Conservation (phyloP, 148 eudicot genomes). For the Polygonum aviculare region DNA sequence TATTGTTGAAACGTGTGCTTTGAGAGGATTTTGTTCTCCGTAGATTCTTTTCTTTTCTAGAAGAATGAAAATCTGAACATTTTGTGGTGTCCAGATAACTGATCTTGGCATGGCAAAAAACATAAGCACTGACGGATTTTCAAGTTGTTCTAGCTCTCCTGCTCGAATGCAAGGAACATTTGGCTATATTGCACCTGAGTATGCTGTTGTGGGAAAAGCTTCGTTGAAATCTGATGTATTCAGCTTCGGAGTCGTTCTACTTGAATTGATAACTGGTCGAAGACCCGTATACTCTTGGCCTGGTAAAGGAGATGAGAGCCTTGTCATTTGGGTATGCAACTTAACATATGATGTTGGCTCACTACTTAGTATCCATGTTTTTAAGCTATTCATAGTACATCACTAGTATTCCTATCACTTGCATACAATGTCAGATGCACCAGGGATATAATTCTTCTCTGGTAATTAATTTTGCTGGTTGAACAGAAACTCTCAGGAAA, state of each 20-base stretch:
- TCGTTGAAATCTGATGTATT: conserved; percentile 90
- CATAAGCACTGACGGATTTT: conserved; percentile 52
- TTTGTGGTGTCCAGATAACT: conserved; percentile 49
- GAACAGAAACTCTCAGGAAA: no score
- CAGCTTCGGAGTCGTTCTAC: conserved; percentile 98
- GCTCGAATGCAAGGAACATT: conserved; percentile 96
- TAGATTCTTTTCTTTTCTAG: background rate
- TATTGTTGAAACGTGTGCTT: background rate
- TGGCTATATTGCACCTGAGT: conserved; percentile 98
- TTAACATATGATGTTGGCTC: background rate
- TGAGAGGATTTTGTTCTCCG: background rate
- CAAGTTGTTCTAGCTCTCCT: conserved; percentile 80
- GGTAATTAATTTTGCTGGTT: background rate
- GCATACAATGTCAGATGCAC: background rate
- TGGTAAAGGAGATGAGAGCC: conserved; percentile 72
- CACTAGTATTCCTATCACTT: background rate
- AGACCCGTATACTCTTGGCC: conserved; percentile 57
- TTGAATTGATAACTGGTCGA: conserved; percentile 77
- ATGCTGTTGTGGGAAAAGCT: conserved; percentile 81
- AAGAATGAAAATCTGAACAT: background rate
- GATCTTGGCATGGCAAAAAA: conserved; percentile 96
- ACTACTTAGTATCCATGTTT: background rate
- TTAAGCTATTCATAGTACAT: background rate
- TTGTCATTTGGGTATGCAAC: conserved; percentile 79
- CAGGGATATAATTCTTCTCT: no score